These are phyloP conservation scores for Gymnopilus junonius DNA, from an alignment of 768 basidiomycete species.

Conservation along the genomic window DNA sequence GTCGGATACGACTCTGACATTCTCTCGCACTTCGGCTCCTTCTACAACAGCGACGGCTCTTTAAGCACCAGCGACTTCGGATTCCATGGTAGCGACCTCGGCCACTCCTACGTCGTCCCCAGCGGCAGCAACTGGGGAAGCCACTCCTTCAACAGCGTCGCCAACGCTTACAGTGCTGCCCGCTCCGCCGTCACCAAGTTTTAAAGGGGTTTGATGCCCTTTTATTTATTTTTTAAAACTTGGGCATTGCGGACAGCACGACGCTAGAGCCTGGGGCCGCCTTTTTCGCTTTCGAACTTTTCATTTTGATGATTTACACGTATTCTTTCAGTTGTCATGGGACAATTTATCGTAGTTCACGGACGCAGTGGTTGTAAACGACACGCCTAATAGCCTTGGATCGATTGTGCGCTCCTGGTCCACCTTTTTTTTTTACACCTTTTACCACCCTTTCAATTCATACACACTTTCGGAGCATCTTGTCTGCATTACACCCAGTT, in stretches of 20 bases:
- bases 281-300: not conserved
- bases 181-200: slow-evolving; percentile 28
- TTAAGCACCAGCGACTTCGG: slow-evolving; percentile 42
- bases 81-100: slow-evolving; percentile 44
- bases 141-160: slow-evolving; percentile 32
- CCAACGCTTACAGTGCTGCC: slow-evolving; percentile 37
- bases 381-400: slow-evolving; percentile 23
- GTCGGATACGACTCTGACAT: slow-evolving; percentile 46
- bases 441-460: slow-evolving; percentile 11
- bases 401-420: slow-evolving; percentile 24
- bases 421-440: slow-evolving; percentile 15
- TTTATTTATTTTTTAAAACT: slow-evolving; percentile 14
- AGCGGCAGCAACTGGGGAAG: slow-evolving; percentile 45
- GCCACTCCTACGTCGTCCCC: slow-evolving; percentile 40
- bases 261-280: not conserved
- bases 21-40: slow-evolving; percentile 34
- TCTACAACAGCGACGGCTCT: slow-evolving; percentile 40
- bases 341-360: slow-evolving; percentile 22
- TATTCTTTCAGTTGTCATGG: slow-evolving; percentile 15
- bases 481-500: not conserved
- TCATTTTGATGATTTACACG: slow-evolving; percentile 20
- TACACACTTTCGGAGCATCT: not conserved
- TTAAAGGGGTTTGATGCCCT: slow-evolving; percentile 8
- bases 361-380: slow-evolving; percentile 24
- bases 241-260: slow-evolving; percentile 3